Conservation (phyloP, 257 asterid species). For the Solanum verrucosum region DNA sequence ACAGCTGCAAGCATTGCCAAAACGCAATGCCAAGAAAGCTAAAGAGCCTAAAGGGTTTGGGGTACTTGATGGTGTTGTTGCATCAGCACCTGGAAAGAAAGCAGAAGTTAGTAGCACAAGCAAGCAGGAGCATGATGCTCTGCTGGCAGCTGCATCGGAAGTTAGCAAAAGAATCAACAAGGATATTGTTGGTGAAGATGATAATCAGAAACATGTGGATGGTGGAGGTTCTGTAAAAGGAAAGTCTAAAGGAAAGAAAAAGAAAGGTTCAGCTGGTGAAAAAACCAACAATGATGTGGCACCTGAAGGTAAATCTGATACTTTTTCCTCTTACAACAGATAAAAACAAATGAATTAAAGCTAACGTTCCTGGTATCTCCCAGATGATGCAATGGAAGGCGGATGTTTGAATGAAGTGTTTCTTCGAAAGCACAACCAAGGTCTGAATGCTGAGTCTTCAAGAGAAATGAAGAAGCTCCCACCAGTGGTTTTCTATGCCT, state of each 20-base stretch:
- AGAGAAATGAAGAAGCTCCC: slow-evolving; percentile 32
- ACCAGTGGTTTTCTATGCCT: slow-evolving; percentile 67
- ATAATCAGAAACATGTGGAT: slow-evolving; percentile 11
- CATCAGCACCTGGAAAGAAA: slow-evolving; percentile 54
- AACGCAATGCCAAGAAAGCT: slow-evolving; percentile 60
- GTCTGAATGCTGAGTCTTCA: slow-evolving; percentile 13
- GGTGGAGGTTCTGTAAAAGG: slow-evolving; percentile 28
- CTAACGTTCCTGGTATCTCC: slow-evolving; percentile 15
- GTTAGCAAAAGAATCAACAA: slow-evolving; percentile 43
- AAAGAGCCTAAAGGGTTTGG: slow-evolving; percentile 88
- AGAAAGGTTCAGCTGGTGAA: slow-evolving; percentile 26
- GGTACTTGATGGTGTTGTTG: slow-evolving; percentile 67
- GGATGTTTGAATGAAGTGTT: slow-evolving; percentile 19
- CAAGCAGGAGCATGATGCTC: slow-evolving; percentile 85
- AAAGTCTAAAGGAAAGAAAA: slow-evolving; percentile 34
- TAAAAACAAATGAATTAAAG: slow-evolving; percentile 12
- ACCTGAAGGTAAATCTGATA: slow-evolving; percentile 25
- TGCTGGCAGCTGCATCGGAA: slow-evolving; percentile 72
- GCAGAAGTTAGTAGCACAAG: slow-evolving; percentile 68
- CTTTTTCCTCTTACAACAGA: slow-evolving; percentile 22
- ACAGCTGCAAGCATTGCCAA: slow-evolving; percentile 84
- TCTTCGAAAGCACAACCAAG: slow-evolving; percentile 50
- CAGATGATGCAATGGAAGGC: slow-evolving; percentile 21
- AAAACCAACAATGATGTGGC: slow-evolving; percentile 33
- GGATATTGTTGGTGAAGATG: slow-evolving; percentile 28